Base-by-base conservation (phyloP, 768 basidiomycete genomes). In the Rhodotorula diobovata region DNA sequence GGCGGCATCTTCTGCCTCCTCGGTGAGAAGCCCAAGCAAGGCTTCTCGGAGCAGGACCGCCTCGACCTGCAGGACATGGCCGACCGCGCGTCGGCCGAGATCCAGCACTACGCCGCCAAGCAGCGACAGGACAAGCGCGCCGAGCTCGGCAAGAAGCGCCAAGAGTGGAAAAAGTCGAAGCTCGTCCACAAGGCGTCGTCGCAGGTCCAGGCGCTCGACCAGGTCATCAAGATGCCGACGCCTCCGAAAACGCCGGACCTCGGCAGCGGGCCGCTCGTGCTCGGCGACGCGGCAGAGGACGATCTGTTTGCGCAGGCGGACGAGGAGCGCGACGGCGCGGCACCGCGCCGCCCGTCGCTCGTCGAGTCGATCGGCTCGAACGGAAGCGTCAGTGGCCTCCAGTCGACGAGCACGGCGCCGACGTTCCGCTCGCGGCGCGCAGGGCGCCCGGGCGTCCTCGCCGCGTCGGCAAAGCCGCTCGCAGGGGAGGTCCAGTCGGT, bases 1-100 rank as follows among this genome's bases (percentile, higher is more conserved):
- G 63, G 46, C 14, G 72, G 72, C 46, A 64, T 74, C 18, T 68
- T 71, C 56, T 71, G 73, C 64, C 45, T 74, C 10, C 63, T 74
- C 60, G 73, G 70, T 64, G 51, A 62, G 53, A 53, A 45, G 20
- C 60, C 73, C 1, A 67, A 70, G 4, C 8, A 45, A 0, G 14
- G 10, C 35, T 74, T 74, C 41, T 35, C 41, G 18, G 32, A 41
- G 10, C 30, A 68, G 61, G 73, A 74, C 7, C 69, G 61, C 14
- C 45, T 30, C 32, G 55, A 68, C 30, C 59, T 74, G 32, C 55
- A 60, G 25, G 55, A 54, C 34, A 57, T 71, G 55, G 73, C 70
- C 18, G 70, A 68, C 54, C 18, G 61, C 28, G 73, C 70, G 2
- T 61, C 55, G 46, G 23, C 6, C 43, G 70, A 74, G 73, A 71